Base-by-base conservation (phyloP, 208 protist species). In the Trypanosoma lewisi region DNA sequence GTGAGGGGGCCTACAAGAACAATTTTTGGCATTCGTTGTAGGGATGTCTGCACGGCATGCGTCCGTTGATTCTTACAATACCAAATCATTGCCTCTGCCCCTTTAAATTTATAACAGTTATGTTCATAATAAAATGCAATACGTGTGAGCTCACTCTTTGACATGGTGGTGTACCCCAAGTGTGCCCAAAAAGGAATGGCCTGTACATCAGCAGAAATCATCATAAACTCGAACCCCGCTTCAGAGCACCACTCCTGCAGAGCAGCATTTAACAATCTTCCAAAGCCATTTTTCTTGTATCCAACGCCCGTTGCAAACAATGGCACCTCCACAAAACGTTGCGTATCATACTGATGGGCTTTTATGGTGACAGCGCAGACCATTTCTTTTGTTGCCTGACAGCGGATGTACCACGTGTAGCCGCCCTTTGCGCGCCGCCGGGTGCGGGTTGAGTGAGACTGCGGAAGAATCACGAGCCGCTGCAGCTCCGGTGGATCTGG, bases 81-180 rank as follows among this genome's bases (percentile, higher is more conserved):
- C 17, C 78, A 70, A 62, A 94, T 90, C 85, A 95, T 91, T n/a
- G 77, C 79, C 61, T 83, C 78, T n/a, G 85, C 76, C 2, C 77
- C 86, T 48, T 79, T 80, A 61, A 95, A 95, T 51, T 85, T 90
- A 71, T 86, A 91, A 70, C 85, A 95, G 48, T 91, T 83, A 70
- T 95, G 83, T 54, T 95, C 81, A 65, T 95, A 95, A 60, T 84
- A 87, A 45, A 93, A 95, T 41, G 78, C 89, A 52, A 95, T 89
- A 28, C 77, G 70, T 27, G 83, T 89, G 65, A 75, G 67, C 67
- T 95, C 85, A 11, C 67, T 77, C 44, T 76, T 71, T 17, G 82
- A 76, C 85, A 95, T 92, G 31, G 73, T 42, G n/a, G 60, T 68
- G 68, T 91, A 95, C 54, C 89, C 85, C 21, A 95, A 36, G 48